Percentiles rank a stretch among this genome's conserved stretches.
Conservation (phyloP, 2,329 filamentous ascomycete genomes). For the Sporothrix schenckii region DNA sequence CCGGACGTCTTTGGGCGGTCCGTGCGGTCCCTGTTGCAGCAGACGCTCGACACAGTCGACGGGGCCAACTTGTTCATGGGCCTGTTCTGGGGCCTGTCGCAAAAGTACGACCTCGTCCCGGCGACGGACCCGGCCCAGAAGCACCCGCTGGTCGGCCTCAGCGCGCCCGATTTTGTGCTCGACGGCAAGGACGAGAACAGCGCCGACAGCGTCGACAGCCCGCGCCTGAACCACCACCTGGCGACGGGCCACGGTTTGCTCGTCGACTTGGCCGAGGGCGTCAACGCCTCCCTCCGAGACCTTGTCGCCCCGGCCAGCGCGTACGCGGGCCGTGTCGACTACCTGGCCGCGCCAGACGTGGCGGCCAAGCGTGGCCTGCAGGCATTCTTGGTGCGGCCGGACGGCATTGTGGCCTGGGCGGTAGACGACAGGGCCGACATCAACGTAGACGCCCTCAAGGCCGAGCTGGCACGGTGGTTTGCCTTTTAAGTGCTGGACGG, state of each 20-base stretch:
- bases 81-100: constrained; percentile 43
- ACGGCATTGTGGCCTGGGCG: constrained; percentile 30
- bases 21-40: constrained; percentile 38
- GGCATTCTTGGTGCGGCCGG: constrained; percentile 28
- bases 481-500: background rate
- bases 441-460: background rate
- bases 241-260: constrained; percentile 40
- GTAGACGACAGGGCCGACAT: constrained; percentile 13
- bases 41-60: constrained; percentile 41
- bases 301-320: background rate
- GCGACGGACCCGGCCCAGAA: background rate
- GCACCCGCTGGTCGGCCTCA: constrained; percentile 32
- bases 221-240: constrained; percentile 42
- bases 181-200: constrained; percentile 17
- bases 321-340: constrained; percentile 17
- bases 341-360: background rate
- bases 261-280: constrained; percentile 37
- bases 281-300: background rate
- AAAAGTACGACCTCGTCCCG: constrained; percentile 43
- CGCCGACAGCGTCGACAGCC: background rate
- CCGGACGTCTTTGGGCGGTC: constrained; percentile 40
- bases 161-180: constrained; percentile 34
- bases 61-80: constrained; percentile 42
- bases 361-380: constrained; percentile 11
- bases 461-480: constrained; percentile 16